A percentile compares a stretch with the other conserved stretches of the same genome.
Conservation (phyloP, 1,284 basidiomycete species). For the Pterula multifida region DNA sequence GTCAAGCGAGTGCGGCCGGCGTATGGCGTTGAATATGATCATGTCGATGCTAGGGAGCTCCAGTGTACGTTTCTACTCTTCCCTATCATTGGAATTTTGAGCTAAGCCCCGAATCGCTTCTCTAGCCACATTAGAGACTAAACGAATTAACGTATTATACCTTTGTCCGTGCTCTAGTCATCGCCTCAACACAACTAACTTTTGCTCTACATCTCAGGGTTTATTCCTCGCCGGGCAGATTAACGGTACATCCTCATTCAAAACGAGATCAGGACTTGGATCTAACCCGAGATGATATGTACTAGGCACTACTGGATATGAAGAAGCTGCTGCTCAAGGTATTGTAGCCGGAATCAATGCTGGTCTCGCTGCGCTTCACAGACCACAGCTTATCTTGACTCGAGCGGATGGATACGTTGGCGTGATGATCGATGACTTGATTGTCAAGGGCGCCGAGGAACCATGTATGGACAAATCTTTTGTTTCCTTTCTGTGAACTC, state of each 20-base stretch:
- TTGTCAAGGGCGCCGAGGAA: conserved; percentile 80
- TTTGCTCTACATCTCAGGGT: conserved; percentile 36
- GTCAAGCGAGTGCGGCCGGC: conserved; percentile 75
- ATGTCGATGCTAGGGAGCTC: conserved; percentile 80
- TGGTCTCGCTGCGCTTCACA: conserved; percentile 50
- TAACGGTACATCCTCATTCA: conserved; percentile 38
- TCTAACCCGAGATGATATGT: conserved; percentile 3
- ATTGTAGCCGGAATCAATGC: conserved; percentile 80
- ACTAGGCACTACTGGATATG: conserved; percentile 78
- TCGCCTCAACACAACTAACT: not conserved
- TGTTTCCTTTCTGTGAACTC: too few species aligned
- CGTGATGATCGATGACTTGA: conserved; percentile 85
- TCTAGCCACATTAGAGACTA: conserved; percentile 74
- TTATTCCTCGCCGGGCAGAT: conserved; percentile 84
- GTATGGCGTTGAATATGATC: conserved; percentile 90
- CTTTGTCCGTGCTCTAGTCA: not conserved
- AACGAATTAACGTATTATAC: conserved; percentile 49
- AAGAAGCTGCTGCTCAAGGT: conserved; percentile 86
- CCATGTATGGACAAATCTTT: conserved; percentile 46
- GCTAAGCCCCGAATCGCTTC: not conserved
- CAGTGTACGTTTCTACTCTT: conserved; percentile 31
- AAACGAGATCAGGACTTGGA: not conserved
- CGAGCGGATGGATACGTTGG: conserved; percentile 79
- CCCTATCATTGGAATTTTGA: not conserved
- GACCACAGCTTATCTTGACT: conserved; percentile 51